Percentiles rank a stretch among this genome's conserved stretches.
Evolutionary conservation across 805 yeast genomes (phyloP).

Genomic region (Kockiozyma suomiensis): DNA sequence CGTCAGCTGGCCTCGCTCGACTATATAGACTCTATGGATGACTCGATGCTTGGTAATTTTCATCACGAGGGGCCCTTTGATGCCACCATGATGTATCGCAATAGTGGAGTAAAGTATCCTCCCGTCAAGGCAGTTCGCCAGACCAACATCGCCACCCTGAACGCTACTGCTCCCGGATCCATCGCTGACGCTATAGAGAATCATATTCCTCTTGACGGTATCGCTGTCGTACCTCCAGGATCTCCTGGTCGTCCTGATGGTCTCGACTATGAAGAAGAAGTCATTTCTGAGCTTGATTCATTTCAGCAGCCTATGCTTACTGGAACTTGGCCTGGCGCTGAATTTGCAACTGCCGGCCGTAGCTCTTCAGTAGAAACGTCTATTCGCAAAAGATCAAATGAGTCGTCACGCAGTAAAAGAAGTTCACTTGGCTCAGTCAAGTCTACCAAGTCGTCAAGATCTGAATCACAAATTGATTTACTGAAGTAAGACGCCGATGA

Average conservation of each 20-base stretch:
- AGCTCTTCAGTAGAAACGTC: not conserved
- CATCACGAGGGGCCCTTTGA: slow-evolving; percentile 34
- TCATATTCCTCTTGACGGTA: slow-evolving; percentile 22
- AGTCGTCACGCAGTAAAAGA: not conserved
- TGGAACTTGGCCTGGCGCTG: slow-evolving; percentile 26
- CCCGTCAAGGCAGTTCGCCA: slow-evolving; percentile 28
- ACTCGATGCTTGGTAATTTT: not conserved
- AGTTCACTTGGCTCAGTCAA: not conserved
- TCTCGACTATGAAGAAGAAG: slow-evolving; percentile 22
- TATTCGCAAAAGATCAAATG: not conserved
- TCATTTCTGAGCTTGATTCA: slow-evolving; percentile 6
- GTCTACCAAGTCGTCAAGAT: not conserved
- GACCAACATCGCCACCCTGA: slow-evolving; percentile 15
- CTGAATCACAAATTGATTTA: too few relatives aligned
- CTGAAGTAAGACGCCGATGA: too few relatives aligned
- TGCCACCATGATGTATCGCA: slow-evolving; percentile 19
- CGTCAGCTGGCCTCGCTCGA: not conserved
- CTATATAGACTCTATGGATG: slow-evolving; percentile 9
- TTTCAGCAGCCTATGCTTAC: slow-evolving; percentile 8
- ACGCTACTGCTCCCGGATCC: slow-evolving; percentile 18
- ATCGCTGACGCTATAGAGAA: slow-evolving; percentile 11
- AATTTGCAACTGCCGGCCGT: slow-evolving; percentile 9
- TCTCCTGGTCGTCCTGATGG: slow-evolving; percentile 20
- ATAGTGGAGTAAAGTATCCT: slow-evolving; percentile 13
- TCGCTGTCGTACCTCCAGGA: slow-evolving; percentile 18